A percentile compares a stretch with the other conserved stretches of the same genome.
These are phyloP conservation scores for Fusarium sororula DNA, from an alignment of 2,329 filamentous ascomycete species.

Conservation along the genomic window DNA sequence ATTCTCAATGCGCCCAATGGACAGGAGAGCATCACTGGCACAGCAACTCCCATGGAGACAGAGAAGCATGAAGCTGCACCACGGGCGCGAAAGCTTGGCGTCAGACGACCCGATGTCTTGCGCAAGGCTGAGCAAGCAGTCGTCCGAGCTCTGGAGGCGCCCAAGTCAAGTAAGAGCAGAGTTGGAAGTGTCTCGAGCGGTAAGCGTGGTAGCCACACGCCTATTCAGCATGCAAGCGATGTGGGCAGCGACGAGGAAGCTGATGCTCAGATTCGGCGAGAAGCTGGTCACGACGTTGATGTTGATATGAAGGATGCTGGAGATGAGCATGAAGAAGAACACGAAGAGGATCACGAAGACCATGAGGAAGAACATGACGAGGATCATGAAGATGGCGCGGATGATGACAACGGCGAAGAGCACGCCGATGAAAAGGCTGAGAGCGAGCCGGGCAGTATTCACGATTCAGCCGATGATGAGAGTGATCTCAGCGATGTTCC, in stretches of 20 bases:
- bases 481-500: conserved; percentile 74
- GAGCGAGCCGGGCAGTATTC: conserved; percentile 61
- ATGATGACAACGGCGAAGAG: conserved; percentile 45
- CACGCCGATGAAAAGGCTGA: conserved; percentile 49
- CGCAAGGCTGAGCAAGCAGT: conserved; percentile 70
- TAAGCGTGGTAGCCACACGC: conserved; percentile 55
- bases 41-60: conserved; percentile 48
- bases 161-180: conserved; percentile 59
- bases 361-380: conserved; percentile 42
- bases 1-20: conserved; percentile 55
- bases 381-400: conserved; percentile 41
- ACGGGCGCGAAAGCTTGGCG: conserved; percentile 54
- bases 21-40: conserved; percentile 49
- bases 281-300: conserved; percentile 47
- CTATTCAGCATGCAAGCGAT: conserved; percentile 49
- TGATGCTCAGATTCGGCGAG: conserved; percentile 51
- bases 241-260: conserved; percentile 53
- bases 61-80: conserved; percentile 55
- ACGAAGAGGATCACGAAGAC: conserved; percentile 39
- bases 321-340: conserved; percentile 43
- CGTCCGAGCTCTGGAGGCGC: conserved; percentile 58
- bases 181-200: conserved; percentile 62
- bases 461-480: conserved; percentile 74
- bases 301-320: conserved; percentile 57
- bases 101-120: conserved; percentile 66